phyloP scores from a whole-genome alignment of 176 grass and related monocot species.

The Secale cereale region DNA sequence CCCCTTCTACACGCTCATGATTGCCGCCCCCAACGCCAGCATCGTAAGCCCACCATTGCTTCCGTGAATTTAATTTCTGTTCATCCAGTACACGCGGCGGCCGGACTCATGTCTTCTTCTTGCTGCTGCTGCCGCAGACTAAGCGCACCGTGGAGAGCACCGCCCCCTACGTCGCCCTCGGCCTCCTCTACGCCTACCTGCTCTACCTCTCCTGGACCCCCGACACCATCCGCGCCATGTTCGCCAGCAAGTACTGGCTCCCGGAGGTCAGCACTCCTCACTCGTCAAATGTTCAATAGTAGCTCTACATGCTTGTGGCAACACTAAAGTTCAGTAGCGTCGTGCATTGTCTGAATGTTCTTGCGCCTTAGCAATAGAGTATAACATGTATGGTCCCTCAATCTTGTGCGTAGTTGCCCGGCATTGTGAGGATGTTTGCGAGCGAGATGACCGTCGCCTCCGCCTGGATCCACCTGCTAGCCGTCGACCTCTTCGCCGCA shows the following conservation, averaged over 20 bases:
- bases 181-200: slow-evolving; percentile 83
- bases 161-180: slow-evolving; percentile 59
- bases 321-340: neutral
- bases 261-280: slow-evolving; percentile 52
- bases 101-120: neutral
- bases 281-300: neutral
- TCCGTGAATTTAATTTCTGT: no score
- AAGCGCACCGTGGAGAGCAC: slow-evolving; percentile 79
- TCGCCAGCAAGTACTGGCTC: slow-evolving; percentile 93
- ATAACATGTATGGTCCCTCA: neutral
- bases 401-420: slow-evolving; percentile 40
- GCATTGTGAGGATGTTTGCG: slow-evolving; percentile 78
- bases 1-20: slow-evolving; percentile 97
- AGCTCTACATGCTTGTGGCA: no score
- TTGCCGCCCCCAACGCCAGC: slow-evolving; percentile 79
- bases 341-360: neutral
- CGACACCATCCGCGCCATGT: slow-evolving; percentile 75
- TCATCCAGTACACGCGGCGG: neutral
- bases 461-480: slow-evolving; percentile 97
- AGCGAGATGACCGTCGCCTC: slow-evolving; percentile 94
- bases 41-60: slow-evolving; percentile 46
- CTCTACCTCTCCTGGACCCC: slow-evolving; percentile 93
- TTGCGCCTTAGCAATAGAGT: neutral
- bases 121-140: slow-evolving; percentile 39
- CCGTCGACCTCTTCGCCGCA: slow-evolving; percentile 85